Base-by-base conservation (phyloP, 176 grass and related monocot genomes). In the Chrysopogon serrulatus region DNA sequence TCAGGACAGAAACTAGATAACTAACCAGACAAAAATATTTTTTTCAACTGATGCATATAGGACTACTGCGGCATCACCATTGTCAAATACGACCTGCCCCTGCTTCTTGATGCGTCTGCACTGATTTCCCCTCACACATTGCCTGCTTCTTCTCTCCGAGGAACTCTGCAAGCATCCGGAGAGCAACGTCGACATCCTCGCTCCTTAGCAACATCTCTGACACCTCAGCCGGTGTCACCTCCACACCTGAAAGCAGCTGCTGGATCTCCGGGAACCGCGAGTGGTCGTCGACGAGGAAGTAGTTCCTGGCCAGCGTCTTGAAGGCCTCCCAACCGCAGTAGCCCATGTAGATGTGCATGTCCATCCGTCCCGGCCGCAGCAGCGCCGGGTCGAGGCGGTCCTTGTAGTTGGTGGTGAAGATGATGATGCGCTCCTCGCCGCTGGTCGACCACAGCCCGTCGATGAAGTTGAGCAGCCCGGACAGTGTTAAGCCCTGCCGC, bases 321-420 rank as follows among this genome's bases (percentile, higher is more conserved):
- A 86, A 86, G 0, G 84, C 54, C 32, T 86, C 84, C 67, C 56
- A 73, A 42, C 76, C 3, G 42, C 76, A 86, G 84, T 41, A 80
- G 56, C 84, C 77, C 84, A 86, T 86, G 77, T 80, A 54, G 68
- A 96, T 18, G 85, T 96, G 94, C 80, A 96, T 85, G 85, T 93
- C 94, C 94, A 96, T 96, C 28, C 94, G 72, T 4, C 94, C 94
- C 1, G 86, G 83, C 40, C 91, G 94, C 45, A 96, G 81, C 77
- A 96, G 72, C 79, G 94, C 94, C 2, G 91, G 68, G 67, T 93
- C 94, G 5, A 96, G 85, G n/a, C 86, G 83, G 4, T 93, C 88
- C 82, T 85, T 87, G 82, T 91, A 91, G 71, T 96, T 96, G 60
- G 94, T 93, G 63, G 91, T 96, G 86, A 96, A 89, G 39, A 96